Evolutionary conservation across 139 green algal genomes (phyloP).

Genomic region (Chlamydomonas applanata): DNA sequence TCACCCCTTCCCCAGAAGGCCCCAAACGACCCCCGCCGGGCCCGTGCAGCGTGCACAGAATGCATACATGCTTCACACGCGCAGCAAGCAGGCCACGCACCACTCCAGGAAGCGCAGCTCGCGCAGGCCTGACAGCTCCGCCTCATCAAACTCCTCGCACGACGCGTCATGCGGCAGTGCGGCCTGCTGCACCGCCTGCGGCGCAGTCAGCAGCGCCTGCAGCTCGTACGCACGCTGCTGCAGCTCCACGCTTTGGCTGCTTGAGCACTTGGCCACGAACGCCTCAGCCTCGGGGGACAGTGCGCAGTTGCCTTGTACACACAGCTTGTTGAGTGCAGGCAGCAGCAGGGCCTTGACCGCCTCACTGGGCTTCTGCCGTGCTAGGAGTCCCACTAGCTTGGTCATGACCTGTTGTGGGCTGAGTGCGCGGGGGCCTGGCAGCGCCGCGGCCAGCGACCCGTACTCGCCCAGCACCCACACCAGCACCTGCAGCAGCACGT

Average conservation of each 20-base stretch:
- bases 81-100: slow-evolving; percentile 9
- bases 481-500: slow-evolving; percentile 70
- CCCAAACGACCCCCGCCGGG: too few species aligned
- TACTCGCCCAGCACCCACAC: slow-evolving; percentile 95
- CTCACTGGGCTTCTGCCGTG: slow-evolving; percentile 17
- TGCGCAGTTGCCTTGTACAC: neutral
- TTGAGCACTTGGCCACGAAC: slow-evolving; percentile 16
- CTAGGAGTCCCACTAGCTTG: slow-evolving; percentile 16
- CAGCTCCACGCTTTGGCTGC: slow-evolving; percentile 63
- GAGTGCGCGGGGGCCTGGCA: neutral
- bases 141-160: slow-evolving; percentile 73
- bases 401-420: slow-evolving; percentile 7
- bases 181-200: slow-evolving; percentile 14
- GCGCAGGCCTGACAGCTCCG: slow-evolving; percentile 25
- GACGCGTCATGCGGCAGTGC: slow-evolving; percentile 69
- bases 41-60: too few species aligned
- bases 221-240: slow-evolving; percentile 90
- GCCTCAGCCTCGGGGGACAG: slow-evolving; percentile 20
- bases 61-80: too few species aligned
- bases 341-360: slow-evolving; percentile 48
- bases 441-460: slow-evolving; percentile 45
- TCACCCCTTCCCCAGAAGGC: too few species aligned
- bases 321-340: slow-evolving; percentile 72
- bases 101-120: slow-evolving; percentile 63
- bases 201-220: slow-evolving; percentile 56